Conservation (phyloP, 2,329 filamentous ascomycete species). For the Dothidotthia symphoricarpi region DNA sequence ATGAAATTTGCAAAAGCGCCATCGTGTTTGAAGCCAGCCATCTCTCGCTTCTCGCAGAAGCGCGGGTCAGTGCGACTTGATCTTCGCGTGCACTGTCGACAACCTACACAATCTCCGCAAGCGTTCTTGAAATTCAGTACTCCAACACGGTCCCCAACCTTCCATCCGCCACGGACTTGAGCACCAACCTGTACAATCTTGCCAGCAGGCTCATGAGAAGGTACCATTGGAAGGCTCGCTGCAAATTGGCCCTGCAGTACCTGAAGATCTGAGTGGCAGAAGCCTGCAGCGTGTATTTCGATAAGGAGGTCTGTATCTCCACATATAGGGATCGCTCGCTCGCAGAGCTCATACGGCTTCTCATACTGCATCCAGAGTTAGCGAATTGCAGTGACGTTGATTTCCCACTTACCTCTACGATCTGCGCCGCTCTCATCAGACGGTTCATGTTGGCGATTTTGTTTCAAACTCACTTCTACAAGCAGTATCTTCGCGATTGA, state of each 20-base stretch:
- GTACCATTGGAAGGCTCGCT: conserved; percentile 28
- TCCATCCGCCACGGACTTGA: conserved; percentile 26
- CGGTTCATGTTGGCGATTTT: conserved; percentile 3
- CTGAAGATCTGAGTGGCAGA: conserved; percentile 31
- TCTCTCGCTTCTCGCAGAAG: conserved; percentile 29
- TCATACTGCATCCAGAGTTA: conserved; percentile 11
- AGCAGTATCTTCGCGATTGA: too few relatives aligned
- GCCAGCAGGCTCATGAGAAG: conserved; percentile 38
- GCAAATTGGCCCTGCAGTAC: conserved; percentile 25
- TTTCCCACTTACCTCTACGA: conserved; percentile 12
- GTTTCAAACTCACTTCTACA: too few relatives aligned
- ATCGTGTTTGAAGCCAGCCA: conserved; percentile 33
- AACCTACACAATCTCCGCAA: conserved; percentile 22
- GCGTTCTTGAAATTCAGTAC: conserved; percentile 29
- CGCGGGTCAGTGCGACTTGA: conserved; percentile 20
- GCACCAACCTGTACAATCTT: conserved; percentile 28
- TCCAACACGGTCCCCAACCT: conserved; percentile 33
- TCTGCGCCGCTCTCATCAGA: conserved; percentile 25
- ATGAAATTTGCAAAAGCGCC: conserved; percentile 36
- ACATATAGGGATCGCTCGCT: conserved; percentile 15
- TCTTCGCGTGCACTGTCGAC: conserved; percentile 13
- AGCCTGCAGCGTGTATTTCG: conserved; percentile 25
- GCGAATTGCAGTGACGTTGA: background rate
- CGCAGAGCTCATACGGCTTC: conserved; percentile 17
- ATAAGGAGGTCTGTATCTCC: conserved; percentile 23